phyloP scores from a whole-genome alignment of 768 basidiomycete species.

The Russula sp. region DNA sequence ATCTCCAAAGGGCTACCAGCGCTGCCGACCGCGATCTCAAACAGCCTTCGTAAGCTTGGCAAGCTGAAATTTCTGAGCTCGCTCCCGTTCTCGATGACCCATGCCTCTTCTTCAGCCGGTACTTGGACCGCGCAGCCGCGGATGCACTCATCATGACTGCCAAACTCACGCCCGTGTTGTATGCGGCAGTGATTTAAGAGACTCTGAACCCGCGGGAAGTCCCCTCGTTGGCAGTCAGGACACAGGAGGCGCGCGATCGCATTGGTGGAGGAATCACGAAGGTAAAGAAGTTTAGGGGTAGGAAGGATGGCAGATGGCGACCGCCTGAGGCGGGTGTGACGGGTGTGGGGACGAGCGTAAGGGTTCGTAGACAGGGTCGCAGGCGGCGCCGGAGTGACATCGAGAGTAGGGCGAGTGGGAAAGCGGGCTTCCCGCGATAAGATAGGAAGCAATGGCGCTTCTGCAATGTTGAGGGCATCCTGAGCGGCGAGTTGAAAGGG shows the following conservation, averaged over 20 bases:
- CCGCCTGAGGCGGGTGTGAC: conserved; percentile 25
- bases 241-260: conserved; percentile 37
- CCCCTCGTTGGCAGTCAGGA: conserved; percentile 39
- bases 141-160: conserved; percentile 49
- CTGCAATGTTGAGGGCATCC: conserved; percentile 39
- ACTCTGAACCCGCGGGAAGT: conserved; percentile 48
- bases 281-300: conserved; percentile 30
- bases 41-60: conserved; percentile 43
- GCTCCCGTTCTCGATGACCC: conserved; percentile 34
- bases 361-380: conserved; percentile 24
- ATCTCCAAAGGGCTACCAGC: conserved; percentile 27
- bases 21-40: conserved; percentile 45
- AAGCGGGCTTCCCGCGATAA: conserved; percentile 31
- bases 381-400: conserved; percentile 23
- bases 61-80: conserved; percentile 39
- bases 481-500: conserved; percentile 38
- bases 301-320: conserved; percentile 27
- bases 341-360: conserved; percentile 28
- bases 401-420: conserved; percentile 24
- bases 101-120: conserved; percentile 30
- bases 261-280: conserved; percentile 33
- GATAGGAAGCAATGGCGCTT: conserved; percentile 36
- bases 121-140: conserved; percentile 39
- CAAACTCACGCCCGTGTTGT: conserved; percentile 43
- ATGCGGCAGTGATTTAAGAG: conserved; percentile 48